phyloP scores from a whole-genome alignment of 306 rosid genomes.

The Vigna mungo region DNA sequence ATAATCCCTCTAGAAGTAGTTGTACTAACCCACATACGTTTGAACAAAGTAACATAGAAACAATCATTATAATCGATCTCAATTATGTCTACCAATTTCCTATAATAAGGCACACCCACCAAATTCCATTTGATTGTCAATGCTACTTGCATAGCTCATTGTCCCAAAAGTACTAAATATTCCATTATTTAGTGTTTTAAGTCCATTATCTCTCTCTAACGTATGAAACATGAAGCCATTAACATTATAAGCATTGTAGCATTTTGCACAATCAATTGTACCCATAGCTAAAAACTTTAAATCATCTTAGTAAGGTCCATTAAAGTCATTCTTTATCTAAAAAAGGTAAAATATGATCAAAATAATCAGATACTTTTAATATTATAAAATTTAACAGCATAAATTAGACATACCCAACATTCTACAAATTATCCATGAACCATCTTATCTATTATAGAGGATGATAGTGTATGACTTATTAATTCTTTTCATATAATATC shows the following conservation, averaged over 20 bases:
- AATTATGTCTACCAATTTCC: not conserved
- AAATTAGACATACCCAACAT: not conserved
- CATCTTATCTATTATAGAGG: not conserved
- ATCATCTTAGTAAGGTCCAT: too few species aligned
- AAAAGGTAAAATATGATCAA: not conserved
- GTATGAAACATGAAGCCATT: not conserved
- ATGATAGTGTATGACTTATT: not conserved
- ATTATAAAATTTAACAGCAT: not conserved
- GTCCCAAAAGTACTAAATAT: not conserved
- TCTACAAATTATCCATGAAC: not conserved
- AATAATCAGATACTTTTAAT: not conserved
- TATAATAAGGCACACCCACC: not conserved
- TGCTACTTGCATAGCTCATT: not conserved
- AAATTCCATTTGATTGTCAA: too few species aligned
- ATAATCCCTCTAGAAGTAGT: not conserved
- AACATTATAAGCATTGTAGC: too few species aligned
- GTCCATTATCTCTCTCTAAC: not conserved
- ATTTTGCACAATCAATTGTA: not conserved
- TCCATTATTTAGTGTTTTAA: not conserved
- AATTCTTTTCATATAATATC: too few species aligned
- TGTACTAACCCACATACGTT: not conserved
- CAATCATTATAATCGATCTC: not conserved
- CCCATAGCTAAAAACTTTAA: not conserved
- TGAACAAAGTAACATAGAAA: not conserved
- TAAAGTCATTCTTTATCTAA: not conserved